A percentile compares a stretch with the other conserved stretches of the same genome.
phyloP scores from a whole-genome alignment of 2,329 filamentous ascomycete genomes.

The Xylaria sp. region DNA sequence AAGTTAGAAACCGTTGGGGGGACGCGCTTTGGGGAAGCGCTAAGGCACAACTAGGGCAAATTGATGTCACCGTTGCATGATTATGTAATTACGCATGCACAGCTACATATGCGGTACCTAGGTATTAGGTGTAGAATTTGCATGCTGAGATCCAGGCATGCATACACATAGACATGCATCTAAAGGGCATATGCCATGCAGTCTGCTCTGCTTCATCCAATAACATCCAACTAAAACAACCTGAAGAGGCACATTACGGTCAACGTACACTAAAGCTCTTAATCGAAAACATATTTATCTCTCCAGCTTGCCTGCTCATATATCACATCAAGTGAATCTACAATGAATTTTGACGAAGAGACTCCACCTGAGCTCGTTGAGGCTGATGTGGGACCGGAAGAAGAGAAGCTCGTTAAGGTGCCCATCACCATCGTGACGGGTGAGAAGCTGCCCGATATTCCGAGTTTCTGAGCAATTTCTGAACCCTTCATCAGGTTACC shows the following conservation, averaged over 20 bases:
- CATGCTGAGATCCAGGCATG: no score
- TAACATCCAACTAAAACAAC: not conserved
- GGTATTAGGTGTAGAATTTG: no score
- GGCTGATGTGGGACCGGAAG: constrained; percentile 39
- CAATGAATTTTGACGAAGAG: constrained; percentile 69
- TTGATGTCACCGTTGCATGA: not conserved
- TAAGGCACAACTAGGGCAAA: not conserved
- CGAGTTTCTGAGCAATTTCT: constrained; percentile 6
- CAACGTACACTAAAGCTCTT: no score
- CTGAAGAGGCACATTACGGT: no score
- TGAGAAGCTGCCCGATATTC: constrained; percentile 36
- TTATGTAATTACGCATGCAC: not conserved
- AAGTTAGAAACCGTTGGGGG: no score
- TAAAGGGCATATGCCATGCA: not conserved
- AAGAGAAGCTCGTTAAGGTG: constrained; percentile 65
- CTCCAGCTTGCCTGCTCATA: not conserved
- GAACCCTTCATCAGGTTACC: constrained; percentile 66
- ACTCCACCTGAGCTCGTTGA: constrained; percentile 63
- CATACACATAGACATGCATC: not conserved
- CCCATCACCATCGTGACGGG: constrained; percentile 86
- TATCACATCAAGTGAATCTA: constrained; percentile 11
- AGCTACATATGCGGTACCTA: not conserved
- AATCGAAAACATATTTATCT: not conserved
- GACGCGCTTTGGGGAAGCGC: no score
- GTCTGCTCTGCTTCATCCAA: not conserved